phyloP scores from a whole-genome alignment of 1,139 yeast species.

The Ogataea hybrid region DNA sequence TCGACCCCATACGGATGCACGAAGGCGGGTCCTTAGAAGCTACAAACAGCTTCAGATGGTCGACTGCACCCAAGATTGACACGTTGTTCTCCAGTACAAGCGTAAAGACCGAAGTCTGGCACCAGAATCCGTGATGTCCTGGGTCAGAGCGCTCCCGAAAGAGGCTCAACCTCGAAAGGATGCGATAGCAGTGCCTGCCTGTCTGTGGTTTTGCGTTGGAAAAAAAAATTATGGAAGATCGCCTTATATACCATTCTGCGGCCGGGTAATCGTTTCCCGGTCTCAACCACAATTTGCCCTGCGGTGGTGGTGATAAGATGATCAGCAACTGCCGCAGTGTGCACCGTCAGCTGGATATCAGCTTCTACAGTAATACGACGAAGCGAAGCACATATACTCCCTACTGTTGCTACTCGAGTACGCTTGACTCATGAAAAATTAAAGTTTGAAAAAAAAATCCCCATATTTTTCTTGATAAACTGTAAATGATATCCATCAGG shows the following conservation, averaged over 20 bases:
- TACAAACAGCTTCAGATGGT: slow-evolving; percentile 49
- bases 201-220: slow-evolving; percentile 71
- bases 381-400: not conserved
- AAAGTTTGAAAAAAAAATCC: not conserved
- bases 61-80: slow-evolving; percentile 83
- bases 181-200: slow-evolving; percentile 54
- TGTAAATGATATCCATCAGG: slow-evolving; percentile 3
- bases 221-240: not conserved
- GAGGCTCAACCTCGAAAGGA: slow-evolving; percentile 77
- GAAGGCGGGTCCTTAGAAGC: slow-evolving; percentile 75
- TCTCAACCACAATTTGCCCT: not conserved
- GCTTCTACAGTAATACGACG: not conserved
- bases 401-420: not conserved
- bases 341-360: too few relatives aligned
- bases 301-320: not conserved
- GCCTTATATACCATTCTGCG: not conserved
- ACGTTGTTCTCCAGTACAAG: slow-evolving; percentile 65
- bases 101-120: slow-evolving; percentile 17
- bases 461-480: slow-evolving; percentile 5
- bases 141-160: slow-evolving; percentile 60
- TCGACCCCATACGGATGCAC: slow-evolving; percentile 81
- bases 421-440: slow-evolving; percentile 6
- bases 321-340: too few relatives aligned
- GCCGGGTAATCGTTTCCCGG: slow-evolving; percentile 2
- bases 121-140: slow-evolving; percentile 64